A percentile compares a stretch with the other conserved stretches of the same genome.
Evolutionary conservation across 106 monocot genomes (phyloP).

Genomic region (Phalaenopsis equestris): DNA sequence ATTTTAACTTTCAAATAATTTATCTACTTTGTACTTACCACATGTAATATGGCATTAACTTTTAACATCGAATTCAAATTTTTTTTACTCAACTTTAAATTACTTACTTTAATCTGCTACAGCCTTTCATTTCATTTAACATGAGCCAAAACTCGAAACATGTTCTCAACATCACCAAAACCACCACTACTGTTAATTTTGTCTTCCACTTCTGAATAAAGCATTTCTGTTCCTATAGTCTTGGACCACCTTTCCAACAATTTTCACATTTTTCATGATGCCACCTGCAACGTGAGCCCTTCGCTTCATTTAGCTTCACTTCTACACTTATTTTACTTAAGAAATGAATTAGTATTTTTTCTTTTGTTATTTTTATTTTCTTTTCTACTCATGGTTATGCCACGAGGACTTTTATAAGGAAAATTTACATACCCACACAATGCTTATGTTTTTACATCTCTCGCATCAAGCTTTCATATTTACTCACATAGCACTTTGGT

Average conservation of each 20-base stretch:
- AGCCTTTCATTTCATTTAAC: neutral
- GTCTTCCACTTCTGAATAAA: neutral
- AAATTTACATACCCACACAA: no score
- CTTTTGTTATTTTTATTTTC: neutral
- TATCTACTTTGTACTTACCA: neutral
- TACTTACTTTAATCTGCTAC: neutral
- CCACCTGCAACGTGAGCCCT: no score
- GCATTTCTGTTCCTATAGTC: neutral
- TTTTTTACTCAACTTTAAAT: neutral
- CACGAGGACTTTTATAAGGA: neutral
- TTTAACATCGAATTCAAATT: neutral
- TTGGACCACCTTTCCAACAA: neutral
- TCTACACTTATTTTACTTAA: neutral
- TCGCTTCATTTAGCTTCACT: no score
- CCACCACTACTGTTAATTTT: neutral
- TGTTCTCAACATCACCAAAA: neutral
- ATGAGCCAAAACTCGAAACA: neutral
- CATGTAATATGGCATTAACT: neutral
- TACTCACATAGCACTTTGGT: no score
- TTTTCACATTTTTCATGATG: neutral
- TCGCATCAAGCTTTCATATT: no score
- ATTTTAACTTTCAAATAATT: neutral
- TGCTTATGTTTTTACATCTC: no score
- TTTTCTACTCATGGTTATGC: neutral
- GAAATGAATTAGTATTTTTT: neutral